Percentiles rank a stretch among this genome's conserved stretches.
Conservation (phyloP, 2,329 filamentous ascomycete genomes). For the Epichloe coenophiala region DNA sequence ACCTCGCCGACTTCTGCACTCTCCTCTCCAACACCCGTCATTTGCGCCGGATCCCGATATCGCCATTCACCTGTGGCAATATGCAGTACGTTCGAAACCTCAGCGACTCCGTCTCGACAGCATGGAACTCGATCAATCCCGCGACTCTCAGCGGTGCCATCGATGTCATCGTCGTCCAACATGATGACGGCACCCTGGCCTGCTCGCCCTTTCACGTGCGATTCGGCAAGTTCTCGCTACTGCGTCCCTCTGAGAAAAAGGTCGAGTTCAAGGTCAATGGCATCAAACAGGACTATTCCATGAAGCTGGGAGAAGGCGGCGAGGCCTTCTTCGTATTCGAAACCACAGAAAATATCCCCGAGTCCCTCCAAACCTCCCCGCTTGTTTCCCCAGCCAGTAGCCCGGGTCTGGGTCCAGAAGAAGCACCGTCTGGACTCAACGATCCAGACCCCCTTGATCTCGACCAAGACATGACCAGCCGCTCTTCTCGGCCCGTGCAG, state of each 20-base stretch:
- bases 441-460: slow-evolving; percentile 61
- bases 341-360: slow-evolving; percentile 83
- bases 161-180: slow-evolving; percentile 96
- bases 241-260: slow-evolving; percentile 96
- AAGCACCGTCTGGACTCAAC: slow-evolving; percentile 29
- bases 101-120: slow-evolving; percentile 90
- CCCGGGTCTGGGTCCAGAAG: slow-evolving; percentile 45
- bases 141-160: slow-evolving; percentile 95
- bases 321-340: slow-evolving; percentile 99
- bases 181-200: slow-evolving; percentile 75
- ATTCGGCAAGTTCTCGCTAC: slow-evolving; percentile 93
- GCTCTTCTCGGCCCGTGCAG: slow-evolving; percentile 30
- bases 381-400: slow-evolving; percentile 81
- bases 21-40: not conserved
- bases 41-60: slow-evolving; percentile 3
- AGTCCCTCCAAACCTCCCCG: slow-evolving; percentile 85
- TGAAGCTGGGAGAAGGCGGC: slow-evolving; percentile 95
- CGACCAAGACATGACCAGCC: slow-evolving; percentile 27
- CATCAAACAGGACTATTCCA: slow-evolving; percentile 80
- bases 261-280: slow-evolving; percentile 96
- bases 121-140: slow-evolving; percentile 99
- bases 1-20: not conserved
- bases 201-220: slow-evolving; percentile 98
- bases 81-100: slow-evolving; percentile 99
- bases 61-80: slow-evolving; percentile 14